Base-by-base conservation (phyloP, 169 alveolate genomes). In the Hepatocystis sp. region DNA sequence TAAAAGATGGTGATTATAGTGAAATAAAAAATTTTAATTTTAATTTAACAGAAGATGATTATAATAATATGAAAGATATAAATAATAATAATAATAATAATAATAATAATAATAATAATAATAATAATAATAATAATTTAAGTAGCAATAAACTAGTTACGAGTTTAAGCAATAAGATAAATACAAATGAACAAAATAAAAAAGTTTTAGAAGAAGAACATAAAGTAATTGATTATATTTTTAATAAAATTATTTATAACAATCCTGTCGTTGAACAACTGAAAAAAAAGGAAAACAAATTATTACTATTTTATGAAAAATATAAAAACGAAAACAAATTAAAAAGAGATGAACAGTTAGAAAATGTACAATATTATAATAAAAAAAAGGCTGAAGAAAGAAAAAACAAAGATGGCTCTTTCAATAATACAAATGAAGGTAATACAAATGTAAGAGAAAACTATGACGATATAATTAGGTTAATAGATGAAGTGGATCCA, bases 1-100 rank as follows among this genome's bases (percentile, higher is more conserved):
- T 78, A n/a, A 34, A 21, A 10, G 40, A 36, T 25, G 88, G 88
- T n/a, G 66, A 78, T 52, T 78, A 60, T 28, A 78, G 65, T 36
- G 53, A 65, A 21, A 8, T 78, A 1, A 27, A 58, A 7, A 60
- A 60, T 17, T 78, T 78, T 34, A 32, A 78, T 51, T 78, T 78
- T 17, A 78, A 78, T n/a, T 60, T 46, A 36, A 34, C 88, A 5
- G 34, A 34, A 11, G 60, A 61, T 21, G 88, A 78, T 36, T 53
- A 44, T 4, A 81, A 78, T 0, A 27, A 21, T 40, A 78, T 60
- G 78, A 58, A 78, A n/a, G 23, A 42, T 7, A n/a, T 40, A 0
- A 36, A 28, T 23, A 25, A 63, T 2, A n/a, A 36, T n/a, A 60
- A 30, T 11, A 53, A 4, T 13, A 60, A n/a, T n/a, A n/a, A n/a